phyloP scores from a whole-genome alignment of 2,329 filamentous ascomycete genomes.

The Neurospora sp. region DNA sequence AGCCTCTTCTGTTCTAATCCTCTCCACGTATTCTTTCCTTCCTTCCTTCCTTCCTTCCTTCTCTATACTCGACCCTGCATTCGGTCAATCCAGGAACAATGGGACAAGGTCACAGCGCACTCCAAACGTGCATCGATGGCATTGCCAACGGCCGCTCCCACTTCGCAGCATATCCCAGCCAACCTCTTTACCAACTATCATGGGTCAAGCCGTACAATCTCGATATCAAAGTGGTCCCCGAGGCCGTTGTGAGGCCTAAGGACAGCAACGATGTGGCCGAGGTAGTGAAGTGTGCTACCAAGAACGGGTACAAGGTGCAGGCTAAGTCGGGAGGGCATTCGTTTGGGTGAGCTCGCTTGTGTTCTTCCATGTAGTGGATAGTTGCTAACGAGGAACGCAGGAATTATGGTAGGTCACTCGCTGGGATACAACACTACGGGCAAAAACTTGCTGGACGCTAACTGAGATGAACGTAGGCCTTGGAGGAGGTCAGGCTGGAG shows the following conservation, averaged over 20 bases:
- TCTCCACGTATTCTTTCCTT: not conserved
- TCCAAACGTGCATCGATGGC: constrained; percentile 35
- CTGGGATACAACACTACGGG: constrained; percentile 2
- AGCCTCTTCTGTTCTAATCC: not conserved
- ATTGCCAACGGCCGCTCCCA: constrained; percentile 34
- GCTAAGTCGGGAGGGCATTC: constrained; percentile 56
- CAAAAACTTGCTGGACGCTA: not conserved
- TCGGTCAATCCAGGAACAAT: constrained; percentile 19
- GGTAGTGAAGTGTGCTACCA: constrained; percentile 46
- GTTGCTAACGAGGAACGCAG: not conserved
- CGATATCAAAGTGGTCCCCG: constrained; percentile 37
- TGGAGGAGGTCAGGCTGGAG: constrained; percentile 41
- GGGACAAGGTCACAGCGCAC: constrained; percentile 32
- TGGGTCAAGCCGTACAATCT: constrained; percentile 48
- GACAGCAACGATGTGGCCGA: constrained; percentile 43
- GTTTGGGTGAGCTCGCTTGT: constrained; percentile 36
- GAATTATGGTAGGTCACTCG: constrained; percentile 8
- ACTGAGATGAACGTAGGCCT: constrained; percentile 23
- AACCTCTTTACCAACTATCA: constrained; percentile 32
- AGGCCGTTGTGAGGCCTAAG: constrained; percentile 45
- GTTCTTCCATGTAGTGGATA: not conserved
- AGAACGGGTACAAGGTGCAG: constrained; percentile 43
- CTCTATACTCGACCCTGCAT: not conserved
- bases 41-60: not conserved
- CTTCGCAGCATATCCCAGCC: constrained; percentile 37